Evolutionary conservation across 1,139 yeast genomes (phyloP), one percentile per base, ranked within the genome.

Genomic region (Blastobotrys proliferans): DNA sequence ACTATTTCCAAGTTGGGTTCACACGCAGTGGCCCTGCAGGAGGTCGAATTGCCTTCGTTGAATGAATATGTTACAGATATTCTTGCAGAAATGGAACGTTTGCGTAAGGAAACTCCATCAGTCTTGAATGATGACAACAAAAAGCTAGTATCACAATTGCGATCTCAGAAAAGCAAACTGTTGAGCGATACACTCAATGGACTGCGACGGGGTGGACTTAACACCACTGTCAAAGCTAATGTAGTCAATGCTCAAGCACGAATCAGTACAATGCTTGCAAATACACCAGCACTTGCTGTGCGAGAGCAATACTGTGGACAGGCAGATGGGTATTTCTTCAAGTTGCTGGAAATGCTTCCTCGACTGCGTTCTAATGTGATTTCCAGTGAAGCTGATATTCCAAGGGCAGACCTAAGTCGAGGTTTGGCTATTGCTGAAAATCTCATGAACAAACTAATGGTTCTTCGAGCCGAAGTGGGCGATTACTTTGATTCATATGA

Each of bases 361-460:
- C 72, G 92, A 36, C 66, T 92, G 46, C 74, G 95, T 55, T 74
- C 80, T 24, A 69, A 86, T 2, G 79, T 81, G 14, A 64, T 79
- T 1, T 53, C 57, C 4, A 69, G 72, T 27, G 77, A 80, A 14
- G 83, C 77, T 10, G 97, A 88, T 56, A 79, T 87, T 17, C 94
- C 96, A 1, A 73, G 74, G 18, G 70, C 76, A 1, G 95, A 85
- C 58, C 74, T 86, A 29, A 83, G 79, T 48, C 82, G 81, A 52
- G 95, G 88, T 33, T 67, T 87, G 53, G 87, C 92, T 2, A 80
- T 81, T n/a, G 69, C 79, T 6, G 97, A 92, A 55, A 83, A 86
- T 59, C 63, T 87, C 42, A 62, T 87, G 6, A 54, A 71, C 72
- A 8, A 65, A 76, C 54, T 72, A 17, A 28, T 52, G 10, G 21